Base-by-base conservation (phyloP, 306 rosid species). In the Arachis stenosperma region DNA sequence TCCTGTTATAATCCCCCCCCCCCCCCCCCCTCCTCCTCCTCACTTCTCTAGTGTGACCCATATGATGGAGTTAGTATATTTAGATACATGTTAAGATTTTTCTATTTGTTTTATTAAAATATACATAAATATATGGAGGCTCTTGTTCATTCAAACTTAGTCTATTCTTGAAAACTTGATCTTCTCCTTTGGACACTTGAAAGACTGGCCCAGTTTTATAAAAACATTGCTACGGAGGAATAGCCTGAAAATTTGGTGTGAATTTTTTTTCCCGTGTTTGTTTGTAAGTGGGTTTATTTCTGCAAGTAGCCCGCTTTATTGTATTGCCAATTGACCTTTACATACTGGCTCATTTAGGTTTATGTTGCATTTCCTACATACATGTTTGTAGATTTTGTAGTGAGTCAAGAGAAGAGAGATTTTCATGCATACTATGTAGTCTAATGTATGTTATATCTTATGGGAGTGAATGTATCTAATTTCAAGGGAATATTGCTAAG, bases 401-500 rank as follows among this genome's bases (percentile, higher is more conserved):
- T 15, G 10, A 41, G 47, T 39, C 12, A 54, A 29, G 37, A 42
- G 60, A 51, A 11, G 33, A 9, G 59, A 12, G 5, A 12, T 52
- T 59, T 44, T 27, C 41, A 27, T 46, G 8, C 10, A 64, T 41
- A 43, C 60, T 42, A 12, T 42, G 50, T 55, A 13, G 61, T 22
- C 53, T 17, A 71, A 7, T 57, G 17, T 36, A 29, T 59, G 52
- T 39, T 73, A 51, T 59, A 58, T 67, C 39, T 59, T 42, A 48
- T 41, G 59, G 22, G 56, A 65, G 65, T 61, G 44, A 50, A 15
- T 79, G 55, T 67, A 27, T 41, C 30, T 56, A 50, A 51, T 73
- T 57, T 70, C 3, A 1, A 27, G 58, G 71, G 46, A 51, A 78
- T 36, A 70, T 55, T 43, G 33, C 43, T 56, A 29, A 58, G 63